phyloP scores from a whole-genome alignment of 2,329 filamentous ascomycete species.

The Sporothrix pallida region DNA sequence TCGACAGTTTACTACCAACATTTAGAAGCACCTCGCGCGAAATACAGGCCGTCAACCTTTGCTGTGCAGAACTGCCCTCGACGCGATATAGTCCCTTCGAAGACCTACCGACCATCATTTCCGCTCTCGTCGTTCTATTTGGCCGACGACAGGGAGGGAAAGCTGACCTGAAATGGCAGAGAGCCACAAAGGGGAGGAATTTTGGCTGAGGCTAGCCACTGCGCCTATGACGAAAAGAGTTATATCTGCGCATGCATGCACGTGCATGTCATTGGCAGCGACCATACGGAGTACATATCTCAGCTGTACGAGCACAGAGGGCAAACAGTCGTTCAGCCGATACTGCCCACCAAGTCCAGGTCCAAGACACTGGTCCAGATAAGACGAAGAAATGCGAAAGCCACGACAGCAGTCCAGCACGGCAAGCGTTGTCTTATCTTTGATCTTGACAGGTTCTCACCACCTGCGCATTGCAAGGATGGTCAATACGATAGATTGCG shows the following conservation, averaged over 20 bases:
- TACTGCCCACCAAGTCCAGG: slow-evolving; percentile 1
- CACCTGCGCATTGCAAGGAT: neutral
- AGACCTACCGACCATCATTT: neutral
- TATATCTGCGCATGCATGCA: no score
- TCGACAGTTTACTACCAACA: no score
- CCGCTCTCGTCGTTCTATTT: neutral
- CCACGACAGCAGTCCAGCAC: neutral
- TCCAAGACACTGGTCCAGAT: neutral
- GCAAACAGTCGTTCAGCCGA: neutral
- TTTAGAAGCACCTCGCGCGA: neutral
- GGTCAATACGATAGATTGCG: neutral
- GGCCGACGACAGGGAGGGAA: neutral
- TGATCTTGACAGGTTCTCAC: neutral
- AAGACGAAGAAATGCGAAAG: neutral
- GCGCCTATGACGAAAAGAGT: neutral
- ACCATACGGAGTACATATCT: neutral
- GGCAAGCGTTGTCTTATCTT: no score
- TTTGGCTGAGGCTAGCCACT: neutral
- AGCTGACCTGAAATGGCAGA: neutral
- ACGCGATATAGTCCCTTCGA: slow-evolving; percentile 24
- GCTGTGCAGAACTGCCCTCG: neutral
- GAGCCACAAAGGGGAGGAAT: neutral
- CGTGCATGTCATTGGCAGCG: slow-evolving; percentile 14
- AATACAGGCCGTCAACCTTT: neutral
- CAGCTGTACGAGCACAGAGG: neutral